phyloP scores from a whole-genome alignment of 352 stramenopile genomes.

The Globisporangium echinulatum region DNA sequence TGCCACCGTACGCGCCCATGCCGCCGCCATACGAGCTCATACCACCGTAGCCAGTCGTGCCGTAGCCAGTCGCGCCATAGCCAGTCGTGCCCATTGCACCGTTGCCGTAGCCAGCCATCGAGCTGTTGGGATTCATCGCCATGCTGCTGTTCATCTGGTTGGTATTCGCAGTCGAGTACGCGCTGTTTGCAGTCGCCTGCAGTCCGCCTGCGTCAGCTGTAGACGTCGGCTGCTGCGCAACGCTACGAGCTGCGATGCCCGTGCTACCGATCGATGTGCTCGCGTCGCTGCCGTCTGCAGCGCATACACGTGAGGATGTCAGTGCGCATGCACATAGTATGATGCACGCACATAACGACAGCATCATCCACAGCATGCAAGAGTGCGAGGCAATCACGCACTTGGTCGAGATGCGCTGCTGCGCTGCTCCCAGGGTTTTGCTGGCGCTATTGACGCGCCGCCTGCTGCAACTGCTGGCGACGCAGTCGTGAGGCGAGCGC shows the following conservation, averaged over 20 bases:
- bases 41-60: conserved; percentile 21
- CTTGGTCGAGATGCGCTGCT: conserved; percentile 17
- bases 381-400: conserved; percentile 7
- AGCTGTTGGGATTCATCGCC: conserved; percentile 11
- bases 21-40: conserved; percentile 6
- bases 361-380: not conserved
- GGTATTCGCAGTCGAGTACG: conserved; percentile 5
- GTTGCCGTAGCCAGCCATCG: conserved; percentile 18
- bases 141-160: conserved; percentile 6
- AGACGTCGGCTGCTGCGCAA: conserved; percentile 3
- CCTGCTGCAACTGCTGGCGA: conserved; percentile 1
- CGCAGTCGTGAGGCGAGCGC: conserved; percentile 10
- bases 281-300: not conserved
- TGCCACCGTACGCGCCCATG: conserved; percentile 16
- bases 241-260: not conserved
- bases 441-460: conserved; percentile 18
- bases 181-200: conserved; percentile 4
- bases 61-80: conserved; percentile 18
- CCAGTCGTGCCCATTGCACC: conserved; percentile 11
- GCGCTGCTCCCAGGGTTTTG: conserved; percentile 53
- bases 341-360: not conserved
- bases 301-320: not conserved
- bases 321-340: not conserved
- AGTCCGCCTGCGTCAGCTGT: not conserved
- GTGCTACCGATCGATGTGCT: not conserved